Conservation (phyloP, 1,284 basidiomycete genomes). For the Schizophyllum amplum region DNA sequence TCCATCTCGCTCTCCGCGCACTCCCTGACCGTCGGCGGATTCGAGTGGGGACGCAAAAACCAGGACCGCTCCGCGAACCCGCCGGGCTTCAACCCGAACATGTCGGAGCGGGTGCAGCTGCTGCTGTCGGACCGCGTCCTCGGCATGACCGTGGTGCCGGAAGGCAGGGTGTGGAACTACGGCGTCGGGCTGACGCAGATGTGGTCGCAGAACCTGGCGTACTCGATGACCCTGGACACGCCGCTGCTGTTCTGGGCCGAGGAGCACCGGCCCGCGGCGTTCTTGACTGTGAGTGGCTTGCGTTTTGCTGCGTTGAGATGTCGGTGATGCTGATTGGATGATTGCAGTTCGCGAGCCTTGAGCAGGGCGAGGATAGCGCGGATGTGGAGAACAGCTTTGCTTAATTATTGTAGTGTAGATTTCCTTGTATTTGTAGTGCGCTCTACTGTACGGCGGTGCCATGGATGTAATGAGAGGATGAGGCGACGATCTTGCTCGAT, state of each 20-base stretch:
- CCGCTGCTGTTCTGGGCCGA: constrained; percentile 95
- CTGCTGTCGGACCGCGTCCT: constrained; percentile 90
- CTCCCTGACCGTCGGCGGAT: constrained; percentile 85
- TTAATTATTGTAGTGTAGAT: constrained; percentile 25
- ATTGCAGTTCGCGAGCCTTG: constrained; percentile 83
- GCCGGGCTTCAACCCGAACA: constrained; percentile 90
- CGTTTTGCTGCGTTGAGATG: too few relatives aligned
- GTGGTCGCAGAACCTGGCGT: constrained; percentile 82
- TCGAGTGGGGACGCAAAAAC: constrained; percentile 98
- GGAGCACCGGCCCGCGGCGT: constrained; percentile 86
- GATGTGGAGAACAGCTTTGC: constrained; percentile 87
- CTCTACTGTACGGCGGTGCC: neutral
- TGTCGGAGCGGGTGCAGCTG: constrained; percentile 96
- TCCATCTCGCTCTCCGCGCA: constrained; percentile 94
- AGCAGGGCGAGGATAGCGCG: constrained; percentile 80
- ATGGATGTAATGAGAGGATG: neutral
- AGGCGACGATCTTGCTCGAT: neutral
- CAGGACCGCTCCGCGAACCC: constrained; percentile 80
- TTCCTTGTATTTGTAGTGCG: neutral
- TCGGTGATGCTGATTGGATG: too few relatives aligned
- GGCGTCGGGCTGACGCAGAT: constrained; percentile 88
- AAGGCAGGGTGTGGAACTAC: constrained; percentile 92
- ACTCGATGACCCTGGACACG: constrained; percentile 84
- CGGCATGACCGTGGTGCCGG: constrained; percentile 86
- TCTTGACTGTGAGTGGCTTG: too few relatives aligned